Conservation (phyloP, 176 grass and related monocot species). For the Chloris gayana region DNA sequence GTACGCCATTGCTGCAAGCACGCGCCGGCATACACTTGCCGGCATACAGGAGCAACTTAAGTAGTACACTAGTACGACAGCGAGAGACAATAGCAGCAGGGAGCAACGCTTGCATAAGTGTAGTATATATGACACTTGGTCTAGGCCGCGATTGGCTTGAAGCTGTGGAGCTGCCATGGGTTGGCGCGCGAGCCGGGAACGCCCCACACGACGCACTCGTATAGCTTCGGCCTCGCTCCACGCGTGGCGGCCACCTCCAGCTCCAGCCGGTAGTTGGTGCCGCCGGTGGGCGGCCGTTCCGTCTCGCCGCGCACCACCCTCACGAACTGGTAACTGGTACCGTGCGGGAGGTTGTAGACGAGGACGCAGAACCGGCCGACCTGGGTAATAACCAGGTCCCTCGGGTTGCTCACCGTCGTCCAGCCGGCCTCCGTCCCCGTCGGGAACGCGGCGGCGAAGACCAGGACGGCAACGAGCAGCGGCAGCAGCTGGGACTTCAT, state of each 20-base stretch:
- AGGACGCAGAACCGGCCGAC: conserved; percentile 37
- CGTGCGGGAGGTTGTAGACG: background rate
- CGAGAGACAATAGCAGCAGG: too few species aligned
- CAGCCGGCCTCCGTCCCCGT: conserved; percentile 11
- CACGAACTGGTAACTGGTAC: background rate
- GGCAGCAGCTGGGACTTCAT: background rate
- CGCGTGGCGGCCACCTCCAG: background rate
- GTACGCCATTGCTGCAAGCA: background rate
- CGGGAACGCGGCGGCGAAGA: background rate
- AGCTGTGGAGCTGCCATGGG: conserved; percentile 41
- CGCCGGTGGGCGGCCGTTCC: background rate
- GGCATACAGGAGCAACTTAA: background rate
- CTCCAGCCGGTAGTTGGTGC: conserved; percentile 37
- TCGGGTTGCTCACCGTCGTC: conserved; percentile 26
- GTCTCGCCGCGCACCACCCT: conserved; percentile 36
- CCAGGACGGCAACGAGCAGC: background rate
- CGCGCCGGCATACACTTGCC: background rate
- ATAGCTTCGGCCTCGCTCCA: background rate
- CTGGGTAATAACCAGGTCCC: conserved; percentile 3
- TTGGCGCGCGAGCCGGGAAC: conserved; percentile 27
- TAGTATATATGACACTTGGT: background rate
- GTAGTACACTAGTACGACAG: background rate
- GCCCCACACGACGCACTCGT: conserved; percentile 35
- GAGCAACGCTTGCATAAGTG: background rate
- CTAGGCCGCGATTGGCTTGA: background rate